Conservation (phyloP, 2,329 filamentous ascomycete species). For the Sodiomyces alkalinus region DNA sequence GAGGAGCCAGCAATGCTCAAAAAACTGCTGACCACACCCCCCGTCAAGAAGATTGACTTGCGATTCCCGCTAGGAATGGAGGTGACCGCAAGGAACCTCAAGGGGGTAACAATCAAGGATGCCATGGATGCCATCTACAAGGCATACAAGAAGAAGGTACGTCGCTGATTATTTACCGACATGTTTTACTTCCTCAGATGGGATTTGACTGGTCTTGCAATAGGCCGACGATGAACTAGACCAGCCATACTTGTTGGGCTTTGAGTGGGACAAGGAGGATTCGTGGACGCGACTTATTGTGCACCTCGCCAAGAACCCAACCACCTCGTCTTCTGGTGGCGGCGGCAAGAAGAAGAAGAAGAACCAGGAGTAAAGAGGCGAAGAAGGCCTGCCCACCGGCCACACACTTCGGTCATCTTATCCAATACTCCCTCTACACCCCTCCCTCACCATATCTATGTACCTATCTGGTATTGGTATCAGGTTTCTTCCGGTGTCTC, state of each 20-base stretch:
- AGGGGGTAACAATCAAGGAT: constrained; percentile 95
- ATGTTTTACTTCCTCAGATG: no score
- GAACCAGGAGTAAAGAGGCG: constrained; percentile 19
- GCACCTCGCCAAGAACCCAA: constrained; percentile 62
- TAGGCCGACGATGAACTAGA: constrained; percentile 91
- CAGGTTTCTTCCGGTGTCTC: no score
- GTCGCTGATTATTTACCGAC: constrained; percentile 14
- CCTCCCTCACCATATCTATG: background rate
- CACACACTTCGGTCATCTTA: background rate
- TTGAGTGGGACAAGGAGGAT: constrained; percentile 93
- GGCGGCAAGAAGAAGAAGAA: constrained; percentile 52
- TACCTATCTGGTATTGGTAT: no score
- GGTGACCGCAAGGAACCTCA: constrained; percentile 78
- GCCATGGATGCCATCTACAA: constrained; percentile 92
- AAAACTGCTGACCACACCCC: constrained; percentile 62
- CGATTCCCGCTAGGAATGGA: constrained; percentile 80
- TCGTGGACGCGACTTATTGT: constrained; percentile 79
- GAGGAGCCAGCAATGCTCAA: constrained; percentile 79
- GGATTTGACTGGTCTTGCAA: no score
- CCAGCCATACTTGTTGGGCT: constrained; percentile 74
- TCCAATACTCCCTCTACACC: background rate
- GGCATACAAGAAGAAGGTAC: constrained; percentile 88
- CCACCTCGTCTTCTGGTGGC: constrained; percentile 28
- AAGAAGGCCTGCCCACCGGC: no score
- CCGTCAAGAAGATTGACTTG: constrained; percentile 87